Evolutionary conservation across 805 yeast genomes (phyloP).

Genomic region (Yamadazyma olivae): DNA sequence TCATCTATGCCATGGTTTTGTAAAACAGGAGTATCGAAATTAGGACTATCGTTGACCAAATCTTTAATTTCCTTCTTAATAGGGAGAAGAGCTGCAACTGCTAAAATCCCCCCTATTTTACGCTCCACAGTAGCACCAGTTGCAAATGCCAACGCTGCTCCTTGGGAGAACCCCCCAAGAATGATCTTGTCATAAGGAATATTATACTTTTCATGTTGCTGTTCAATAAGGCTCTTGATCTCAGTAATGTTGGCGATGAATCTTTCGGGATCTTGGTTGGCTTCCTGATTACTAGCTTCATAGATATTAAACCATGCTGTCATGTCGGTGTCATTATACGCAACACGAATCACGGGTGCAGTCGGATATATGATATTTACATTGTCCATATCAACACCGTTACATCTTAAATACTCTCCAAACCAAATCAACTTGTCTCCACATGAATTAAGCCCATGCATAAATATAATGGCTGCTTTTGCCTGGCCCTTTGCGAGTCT

Average conservation of each 20-base stretch:
- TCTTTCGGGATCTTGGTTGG: slow-evolving; percentile 52
- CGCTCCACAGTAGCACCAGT: slow-evolving; percentile 50
- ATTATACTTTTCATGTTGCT: slow-evolving; percentile 48
- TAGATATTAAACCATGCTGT: slow-evolving; percentile 87
- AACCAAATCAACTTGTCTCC: slow-evolving; percentile 89
- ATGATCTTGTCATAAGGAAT: slow-evolving; percentile 65
- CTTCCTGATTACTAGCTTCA: slow-evolving; percentile 48
- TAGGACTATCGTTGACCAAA: too few relatives aligned
- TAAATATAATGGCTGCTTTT: slow-evolving; percentile 59
- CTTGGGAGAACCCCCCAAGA: slow-evolving; percentile 96
- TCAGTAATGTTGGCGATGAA: slow-evolving; percentile 47
- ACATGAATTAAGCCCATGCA: slow-evolving; percentile 93
- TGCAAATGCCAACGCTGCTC: slow-evolving; percentile 77
- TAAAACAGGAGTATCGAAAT: slow-evolving; percentile 70
- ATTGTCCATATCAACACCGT: slow-evolving; percentile 43
- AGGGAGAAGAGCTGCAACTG: slow-evolving; percentile 40
- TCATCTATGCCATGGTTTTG: slow-evolving; percentile 87
- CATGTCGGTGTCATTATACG: slow-evolving; percentile 58
- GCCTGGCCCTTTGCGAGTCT: too few relatives aligned
- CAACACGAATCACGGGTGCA: slow-evolving; percentile 73
- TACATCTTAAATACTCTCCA: slow-evolving; percentile 55
- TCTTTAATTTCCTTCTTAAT: slow-evolving; percentile 5
- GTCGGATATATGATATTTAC: slow-evolving; percentile 81
- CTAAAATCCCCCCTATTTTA: slow-evolving; percentile 69
- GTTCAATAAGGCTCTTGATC: slow-evolving; percentile 46